A percentile compares a stretch with the other conserved stretches of the same genome.
Conservation (phyloP, 768 basidiomycete genomes). For the Trichaptum fuscoviolaceum region DNA sequence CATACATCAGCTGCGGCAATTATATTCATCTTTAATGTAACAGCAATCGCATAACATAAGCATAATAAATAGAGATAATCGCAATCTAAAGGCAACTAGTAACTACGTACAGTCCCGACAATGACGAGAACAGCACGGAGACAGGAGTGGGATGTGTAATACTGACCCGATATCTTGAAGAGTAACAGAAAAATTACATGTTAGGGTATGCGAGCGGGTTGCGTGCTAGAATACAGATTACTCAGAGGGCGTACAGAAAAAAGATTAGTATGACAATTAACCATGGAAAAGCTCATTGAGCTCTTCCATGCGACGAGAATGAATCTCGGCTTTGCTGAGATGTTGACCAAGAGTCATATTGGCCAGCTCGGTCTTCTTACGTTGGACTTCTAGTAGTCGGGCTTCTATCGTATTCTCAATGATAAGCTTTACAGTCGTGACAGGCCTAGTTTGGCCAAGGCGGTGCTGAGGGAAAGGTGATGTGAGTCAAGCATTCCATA, state of each 20-base stretch:
- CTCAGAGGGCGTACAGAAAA: background rate
- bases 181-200: background rate
- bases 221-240: background rate
- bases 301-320: constrained; percentile 86
- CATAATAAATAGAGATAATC: background rate
- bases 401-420: constrained; percentile 94
- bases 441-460: constrained; percentile 88
- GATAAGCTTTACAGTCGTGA: constrained; percentile 88
- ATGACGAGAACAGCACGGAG: background rate
- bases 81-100: background rate
- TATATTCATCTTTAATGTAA: background rate
- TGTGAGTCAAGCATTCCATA: constrained; percentile 1
- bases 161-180: background rate
- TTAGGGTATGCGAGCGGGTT: background rate
- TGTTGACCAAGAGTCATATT: constrained; percentile 89
- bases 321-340: constrained; percentile 82
- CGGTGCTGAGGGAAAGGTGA: constrained; percentile 61
- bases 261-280: background rate
- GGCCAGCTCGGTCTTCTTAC: constrained; percentile 90
- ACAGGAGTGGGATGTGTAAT: background rate
- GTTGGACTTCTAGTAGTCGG: constrained; percentile 87
- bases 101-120: background rate
- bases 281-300: constrained; percentile 61
- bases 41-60: background rate
- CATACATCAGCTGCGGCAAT: background rate